A percentile compares a stretch with the other conserved stretches of the same genome.
Evolutionary conservation across 1,284 basidiomycete species (phyloP).

Genomic region (Ceratobasidium sp.): DNA sequence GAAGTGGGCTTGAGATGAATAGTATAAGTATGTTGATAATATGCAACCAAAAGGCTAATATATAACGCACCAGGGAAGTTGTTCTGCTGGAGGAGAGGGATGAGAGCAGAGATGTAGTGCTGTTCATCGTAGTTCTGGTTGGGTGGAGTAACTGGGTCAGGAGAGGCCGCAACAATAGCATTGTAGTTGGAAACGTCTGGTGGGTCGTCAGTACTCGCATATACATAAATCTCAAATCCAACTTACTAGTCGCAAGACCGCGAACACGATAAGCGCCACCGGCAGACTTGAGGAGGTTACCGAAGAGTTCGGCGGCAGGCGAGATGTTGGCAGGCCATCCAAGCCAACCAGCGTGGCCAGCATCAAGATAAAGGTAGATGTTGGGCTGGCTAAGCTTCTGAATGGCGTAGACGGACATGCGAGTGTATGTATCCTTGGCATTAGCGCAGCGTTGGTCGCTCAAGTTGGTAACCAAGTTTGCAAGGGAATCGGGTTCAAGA

Average conservation of each 20-base stretch:
- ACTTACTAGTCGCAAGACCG: slow-evolving; percentile 61
- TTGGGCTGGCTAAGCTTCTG: slow-evolving; percentile 61
- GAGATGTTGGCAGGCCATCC: slow-evolving; percentile 68
- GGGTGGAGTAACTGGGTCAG: slow-evolving; percentile 66
- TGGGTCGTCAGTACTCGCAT: background rate
- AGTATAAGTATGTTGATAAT: background rate
- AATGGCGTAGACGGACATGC: slow-evolving; percentile 63
- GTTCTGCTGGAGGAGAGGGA: slow-evolving; percentile 54
- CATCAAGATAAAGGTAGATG: slow-evolving; percentile 50
- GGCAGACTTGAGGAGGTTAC: slow-evolving; percentile 58
- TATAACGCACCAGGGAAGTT: slow-evolving; percentile 62
- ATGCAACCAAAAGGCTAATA: too few species aligned
- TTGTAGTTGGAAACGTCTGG: slow-evolving; percentile 69
- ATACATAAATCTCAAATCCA: background rate
- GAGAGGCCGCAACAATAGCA: slow-evolving; percentile 57
- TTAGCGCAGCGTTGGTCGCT: slow-evolving; percentile 63
- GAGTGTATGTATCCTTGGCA: slow-evolving; percentile 62
- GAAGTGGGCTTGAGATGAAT: slow-evolving; percentile 53
- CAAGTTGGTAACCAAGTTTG: slow-evolving; percentile 68
- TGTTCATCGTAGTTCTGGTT: slow-evolving; percentile 68
- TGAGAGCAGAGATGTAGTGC: slow-evolving; percentile 65
- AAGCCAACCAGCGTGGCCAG: slow-evolving; percentile 71
- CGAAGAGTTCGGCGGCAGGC: slow-evolving; percentile 65
- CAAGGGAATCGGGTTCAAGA: slow-evolving; percentile 69
- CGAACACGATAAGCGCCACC: slow-evolving; percentile 62